Conservation (phyloP, 176 grass and related monocot species). For the Eremochloa ophiuroides region DNA sequence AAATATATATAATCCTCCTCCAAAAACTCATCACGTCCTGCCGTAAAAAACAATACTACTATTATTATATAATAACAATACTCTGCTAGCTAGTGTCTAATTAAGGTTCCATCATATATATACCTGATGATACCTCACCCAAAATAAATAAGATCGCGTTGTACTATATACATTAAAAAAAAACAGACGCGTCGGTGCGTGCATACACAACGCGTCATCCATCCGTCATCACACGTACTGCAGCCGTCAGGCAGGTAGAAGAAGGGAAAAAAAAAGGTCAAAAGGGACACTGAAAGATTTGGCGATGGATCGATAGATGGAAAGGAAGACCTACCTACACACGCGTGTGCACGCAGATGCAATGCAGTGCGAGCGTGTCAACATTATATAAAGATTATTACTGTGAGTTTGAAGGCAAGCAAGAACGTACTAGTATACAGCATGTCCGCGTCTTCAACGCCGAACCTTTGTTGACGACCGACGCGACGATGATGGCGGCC, state of each 20-base stretch:
- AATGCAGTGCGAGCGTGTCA: not conserved
- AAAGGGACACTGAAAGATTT: constrained; percentile 4
- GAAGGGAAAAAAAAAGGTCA: not conserved
- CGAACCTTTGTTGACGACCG: constrained; percentile 1
- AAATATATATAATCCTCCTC: not conserved
- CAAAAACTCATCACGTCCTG: constrained; percentile 10
- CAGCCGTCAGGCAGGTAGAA: not conserved
- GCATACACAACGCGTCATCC: not conserved
- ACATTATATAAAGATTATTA: not conserved
- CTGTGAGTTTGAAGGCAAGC: constrained; percentile 19
- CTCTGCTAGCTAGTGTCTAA: not conserved
- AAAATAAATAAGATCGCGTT: not conserved
- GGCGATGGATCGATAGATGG: not conserved
- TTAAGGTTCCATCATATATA: not conserved
- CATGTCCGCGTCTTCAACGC: constrained; percentile 15
- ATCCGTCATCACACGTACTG: not conserved
- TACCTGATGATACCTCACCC: not conserved
- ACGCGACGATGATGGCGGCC: not conserved
- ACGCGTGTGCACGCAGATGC: not conserved
- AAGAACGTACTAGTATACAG: not conserved
- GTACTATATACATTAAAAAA: not conserved
- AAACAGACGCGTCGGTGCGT: not conserved
- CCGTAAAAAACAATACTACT: not conserved
- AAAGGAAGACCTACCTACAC: not conserved
- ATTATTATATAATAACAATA: not conserved